phyloP scores from a whole-genome alignment of 192 early-diverging fungal genomes.

The Linnemannia exigua region DNA sequence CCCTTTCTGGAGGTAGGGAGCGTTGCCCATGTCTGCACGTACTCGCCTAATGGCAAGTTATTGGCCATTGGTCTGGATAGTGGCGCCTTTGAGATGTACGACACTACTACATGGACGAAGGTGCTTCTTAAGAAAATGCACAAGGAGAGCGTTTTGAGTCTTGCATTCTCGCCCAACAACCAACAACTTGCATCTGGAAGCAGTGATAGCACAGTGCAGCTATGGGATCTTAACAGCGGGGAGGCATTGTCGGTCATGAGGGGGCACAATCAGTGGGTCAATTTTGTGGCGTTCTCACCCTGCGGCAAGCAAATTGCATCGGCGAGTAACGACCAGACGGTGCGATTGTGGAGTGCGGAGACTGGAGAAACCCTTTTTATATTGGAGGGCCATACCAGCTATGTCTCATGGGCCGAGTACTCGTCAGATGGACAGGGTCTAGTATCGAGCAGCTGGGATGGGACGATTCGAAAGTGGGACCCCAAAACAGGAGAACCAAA shows the following conservation, averaged over 20 bases:
- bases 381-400: neutral
- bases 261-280: neutral
- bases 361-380: neutral
- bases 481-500: neutral
- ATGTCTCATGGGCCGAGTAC: neutral
- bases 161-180: neutral
- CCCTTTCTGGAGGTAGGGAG: neutral
- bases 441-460: neutral
- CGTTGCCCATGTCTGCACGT: neutral
- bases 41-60: neutral
- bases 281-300: neutral
- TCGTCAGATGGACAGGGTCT: neutral
- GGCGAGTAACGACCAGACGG: neutral
- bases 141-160: neutral
- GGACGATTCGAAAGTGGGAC: conserved; percentile 8
- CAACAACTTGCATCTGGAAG: neutral
- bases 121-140: neutral
- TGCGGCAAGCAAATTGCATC: neutral
- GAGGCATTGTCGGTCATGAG: neutral
- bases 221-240: neutral
- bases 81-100: neutral
- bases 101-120: neutral
- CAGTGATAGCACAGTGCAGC: no score
- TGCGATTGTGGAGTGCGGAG: neutral
- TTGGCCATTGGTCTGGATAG: neutral